Conservation (phyloP, 345 rosid species). For the Passiflora organensis region DNA sequence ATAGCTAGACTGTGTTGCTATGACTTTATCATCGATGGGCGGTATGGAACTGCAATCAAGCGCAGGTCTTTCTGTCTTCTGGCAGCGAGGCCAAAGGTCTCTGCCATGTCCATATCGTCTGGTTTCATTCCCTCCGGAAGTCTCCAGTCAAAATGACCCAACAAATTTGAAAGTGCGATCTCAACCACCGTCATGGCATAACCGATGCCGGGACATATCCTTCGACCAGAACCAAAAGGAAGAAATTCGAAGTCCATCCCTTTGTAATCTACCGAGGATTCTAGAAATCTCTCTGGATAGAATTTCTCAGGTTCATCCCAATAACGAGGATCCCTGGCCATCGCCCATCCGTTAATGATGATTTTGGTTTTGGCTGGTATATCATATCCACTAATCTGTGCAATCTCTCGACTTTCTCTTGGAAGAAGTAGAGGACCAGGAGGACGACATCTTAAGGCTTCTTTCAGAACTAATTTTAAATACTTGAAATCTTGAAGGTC, state of each 20-base stretch:
- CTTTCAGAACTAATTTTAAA: constrained; percentile 6
- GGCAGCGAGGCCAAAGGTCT: neutral
- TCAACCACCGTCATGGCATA: constrained; percentile 1
- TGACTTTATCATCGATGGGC: too few relatives aligned
- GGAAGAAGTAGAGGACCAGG: too few relatives aligned
- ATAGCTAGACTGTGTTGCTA: too few relatives aligned
- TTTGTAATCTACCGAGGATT: neutral
- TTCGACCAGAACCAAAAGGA: constrained; percentile 2
- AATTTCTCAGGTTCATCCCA: constrained; percentile 7
- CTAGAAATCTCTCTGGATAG: constrained; percentile 1
- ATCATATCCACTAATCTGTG: too few relatives aligned
- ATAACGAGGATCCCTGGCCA: constrained; percentile 2
- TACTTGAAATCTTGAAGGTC: neutral
- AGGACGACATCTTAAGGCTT: neutral
- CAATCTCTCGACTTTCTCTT: too few relatives aligned
- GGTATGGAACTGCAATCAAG: constrained; percentile 1
- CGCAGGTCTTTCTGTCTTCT: neutral
- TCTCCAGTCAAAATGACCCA: constrained; percentile 6
- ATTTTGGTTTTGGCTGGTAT: too few relatives aligned
- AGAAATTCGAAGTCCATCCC: neutral
- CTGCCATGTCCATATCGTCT: constrained; percentile 1
- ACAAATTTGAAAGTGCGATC: constrained; percentile 2
- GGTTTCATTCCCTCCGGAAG: neutral
- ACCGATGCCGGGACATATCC: constrained; percentile 3
- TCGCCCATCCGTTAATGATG: constrained; percentile 1